phyloP scores from a whole-genome alignment of 495 filamentous ascomycete genomes.

The Parathielavia hyrcaniae region DNA sequence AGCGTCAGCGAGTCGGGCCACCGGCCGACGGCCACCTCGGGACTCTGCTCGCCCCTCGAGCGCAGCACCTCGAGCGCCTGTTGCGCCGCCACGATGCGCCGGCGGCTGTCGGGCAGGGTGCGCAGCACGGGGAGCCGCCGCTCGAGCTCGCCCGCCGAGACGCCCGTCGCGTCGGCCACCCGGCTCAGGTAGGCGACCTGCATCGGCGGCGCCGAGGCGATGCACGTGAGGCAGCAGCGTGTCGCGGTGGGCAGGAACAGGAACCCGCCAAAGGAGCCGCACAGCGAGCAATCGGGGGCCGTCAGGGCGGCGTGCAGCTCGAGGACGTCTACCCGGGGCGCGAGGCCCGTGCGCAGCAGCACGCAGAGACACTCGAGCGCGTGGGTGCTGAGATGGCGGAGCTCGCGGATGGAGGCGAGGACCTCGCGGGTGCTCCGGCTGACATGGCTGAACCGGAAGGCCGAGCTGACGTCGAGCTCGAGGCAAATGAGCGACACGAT shows the following conservation, averaged over 20 bases:
- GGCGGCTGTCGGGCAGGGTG: constrained; percentile 12
- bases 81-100: constrained; percentile 4
- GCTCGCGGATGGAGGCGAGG: constrained; percentile 4
- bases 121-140: constrained; percentile 5
- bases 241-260: constrained; percentile 8
- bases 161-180: constrained; percentile 4
- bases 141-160: background rate
- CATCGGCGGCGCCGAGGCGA: constrained; percentile 10
- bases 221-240: constrained; percentile 13
- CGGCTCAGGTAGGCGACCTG: constrained; percentile 6
- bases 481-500: constrained; percentile 11
- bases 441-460: constrained; percentile 12
- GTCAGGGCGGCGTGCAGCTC: background rate
- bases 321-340: background rate
- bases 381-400: constrained; percentile 3
- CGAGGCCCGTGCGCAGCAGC: background rate
- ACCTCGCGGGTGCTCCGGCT: constrained; percentile 11
- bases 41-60: background rate
- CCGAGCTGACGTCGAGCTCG: constrained; percentile 7
- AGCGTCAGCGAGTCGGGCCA: constrained; percentile 13
- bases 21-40: background rate
- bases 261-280: constrained; percentile 12
- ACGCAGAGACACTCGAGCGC: constrained; percentile 6
- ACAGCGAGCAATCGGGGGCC: constrained; percentile 1
- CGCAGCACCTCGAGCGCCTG: background rate